Conservation (phyloP, 257 asterid species). For the Scutellaria minor region DNA sequence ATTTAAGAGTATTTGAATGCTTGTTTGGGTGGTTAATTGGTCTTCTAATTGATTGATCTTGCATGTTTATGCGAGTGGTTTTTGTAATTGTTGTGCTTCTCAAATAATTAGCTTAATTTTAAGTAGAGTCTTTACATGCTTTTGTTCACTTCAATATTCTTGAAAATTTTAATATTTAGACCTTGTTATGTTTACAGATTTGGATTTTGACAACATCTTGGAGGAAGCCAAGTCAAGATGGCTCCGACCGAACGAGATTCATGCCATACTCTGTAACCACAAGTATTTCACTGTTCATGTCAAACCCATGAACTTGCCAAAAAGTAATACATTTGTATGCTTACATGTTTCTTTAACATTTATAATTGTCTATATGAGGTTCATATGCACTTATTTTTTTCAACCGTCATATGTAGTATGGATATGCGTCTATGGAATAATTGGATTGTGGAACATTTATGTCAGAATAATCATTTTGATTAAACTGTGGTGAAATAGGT, state of each 20-base stretch:
- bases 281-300: slow-evolving; percentile 73
- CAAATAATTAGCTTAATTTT: not conserved
- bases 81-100: slow-evolving; percentile 15
- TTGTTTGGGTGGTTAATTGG: slow-evolving; percentile 9
- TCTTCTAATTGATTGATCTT: slow-evolving; percentile 13
- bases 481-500: slow-evolving; percentile 53
- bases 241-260: slow-evolving; percentile 96
- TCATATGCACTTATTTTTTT: not conserved
- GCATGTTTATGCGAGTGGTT: slow-evolving; percentile 13
- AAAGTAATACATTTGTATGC: slow-evolving; percentile 57
- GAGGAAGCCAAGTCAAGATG: slow-evolving; percentile 89
- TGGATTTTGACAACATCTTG: slow-evolving; percentile 66
- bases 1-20: not conserved
- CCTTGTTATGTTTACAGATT: slow-evolving; percentile 58
- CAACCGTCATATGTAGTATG: not conserved
- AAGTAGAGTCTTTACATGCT: slow-evolving; percentile 5
- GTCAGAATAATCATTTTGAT: slow-evolving; percentile 34
- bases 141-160: slow-evolving; percentile 11
- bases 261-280: slow-evolving; percentile 84
- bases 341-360: slow-evolving; percentile 25
- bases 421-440: slow-evolving; percentile 17
- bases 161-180: slow-evolving; percentile 21
- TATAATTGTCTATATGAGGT: slow-evolving; percentile 15
- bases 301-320: slow-evolving; percentile 87
- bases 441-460: slow-evolving; percentile 23